Percentiles rank a stretch among this genome's conserved stretches.
Evolutionary conservation across 345 rosid genomes (phyloP).

Genomic region (Citrus mangshanensis): DNA sequence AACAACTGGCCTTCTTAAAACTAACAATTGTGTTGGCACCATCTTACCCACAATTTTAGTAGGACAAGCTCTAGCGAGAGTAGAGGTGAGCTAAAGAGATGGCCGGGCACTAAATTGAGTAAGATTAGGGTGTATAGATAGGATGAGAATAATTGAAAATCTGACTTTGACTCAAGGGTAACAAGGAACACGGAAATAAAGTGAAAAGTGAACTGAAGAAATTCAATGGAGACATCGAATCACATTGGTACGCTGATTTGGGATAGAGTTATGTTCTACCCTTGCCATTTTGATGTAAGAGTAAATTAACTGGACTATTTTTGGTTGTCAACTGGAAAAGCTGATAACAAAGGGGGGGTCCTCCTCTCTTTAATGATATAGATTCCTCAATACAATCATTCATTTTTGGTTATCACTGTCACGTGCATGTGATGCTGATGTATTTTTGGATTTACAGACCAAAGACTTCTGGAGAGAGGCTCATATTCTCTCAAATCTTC

Average conservation of each 20-base stretch:
- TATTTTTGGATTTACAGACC: slow-evolving; percentile 29
- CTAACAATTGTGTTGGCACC: neutral
- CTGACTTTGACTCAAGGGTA: neutral
- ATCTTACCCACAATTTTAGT: neutral
- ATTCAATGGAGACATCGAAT: neutral
- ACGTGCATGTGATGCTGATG: slow-evolving; percentile 7
- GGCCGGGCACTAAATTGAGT: neutral
- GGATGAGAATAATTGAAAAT: neutral
- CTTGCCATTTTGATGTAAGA: neutral
- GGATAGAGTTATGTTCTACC: neutral
- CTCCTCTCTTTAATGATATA: neutral
- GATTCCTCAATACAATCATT: slow-evolving; percentile 1
- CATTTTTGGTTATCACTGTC: neutral
- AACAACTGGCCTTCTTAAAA: neutral
- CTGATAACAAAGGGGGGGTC: neutral
- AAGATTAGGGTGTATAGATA: neutral
- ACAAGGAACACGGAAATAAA: neutral
- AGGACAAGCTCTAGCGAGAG: neutral
- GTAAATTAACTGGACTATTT: neutral
- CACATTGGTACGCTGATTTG: neutral
- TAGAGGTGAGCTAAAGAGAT: neutral
- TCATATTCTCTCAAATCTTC: slow-evolving; percentile 69
- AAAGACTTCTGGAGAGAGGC: slow-evolving; percentile 84
- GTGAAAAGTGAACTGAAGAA: neutral
- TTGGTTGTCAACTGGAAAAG: neutral